A percentile compares a stretch with the other conserved stretches of the same genome.
phyloP scores from a whole-genome alignment of 805 yeast species.

The Yarrowia bubula region DNA sequence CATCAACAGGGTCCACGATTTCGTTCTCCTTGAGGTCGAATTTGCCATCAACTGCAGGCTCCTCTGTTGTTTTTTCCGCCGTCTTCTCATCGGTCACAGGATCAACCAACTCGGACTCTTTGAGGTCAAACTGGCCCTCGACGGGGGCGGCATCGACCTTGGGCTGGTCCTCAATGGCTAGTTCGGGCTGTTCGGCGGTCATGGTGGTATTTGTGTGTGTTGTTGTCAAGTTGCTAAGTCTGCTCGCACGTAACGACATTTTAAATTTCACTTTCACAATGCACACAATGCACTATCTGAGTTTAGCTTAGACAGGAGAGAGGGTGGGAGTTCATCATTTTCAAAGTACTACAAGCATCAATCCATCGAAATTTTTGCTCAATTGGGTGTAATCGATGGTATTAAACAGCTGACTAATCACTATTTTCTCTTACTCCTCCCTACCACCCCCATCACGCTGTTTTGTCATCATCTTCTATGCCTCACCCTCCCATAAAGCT shows the following conservation, averaged over 20 bases:
- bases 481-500: too few relatives aligned
- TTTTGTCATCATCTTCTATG: too few relatives aligned
- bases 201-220: not conserved
- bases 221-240: not conserved
- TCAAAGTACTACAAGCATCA: too few relatives aligned
- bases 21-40: constrained; percentile 7
- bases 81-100: not conserved
- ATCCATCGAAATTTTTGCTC: too few relatives aligned
- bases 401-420: too few relatives aligned
- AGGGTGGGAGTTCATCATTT: too few relatives aligned
- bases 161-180: constrained; percentile 15
- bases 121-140: constrained; percentile 3
- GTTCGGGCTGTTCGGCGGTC: constrained; percentile 21
- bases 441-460: too few relatives aligned
- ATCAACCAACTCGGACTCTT: not conserved
- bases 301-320: too few relatives aligned
- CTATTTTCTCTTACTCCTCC: too few relatives aligned
- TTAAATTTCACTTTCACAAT: not conserved
- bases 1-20: not conserved
- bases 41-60: not conserved
- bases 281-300: too few relatives aligned
- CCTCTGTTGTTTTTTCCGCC: not conserved
- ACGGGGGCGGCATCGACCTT: constrained; percentile 29
- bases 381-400: too few relatives aligned
- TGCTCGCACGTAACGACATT: too few relatives aligned